A percentile compares a stretch with the other conserved stretches of the same genome.
Evolutionary conservation across 1,139 yeast genomes (phyloP).

Genomic region (Saccharomycopsis hybrid): DNA sequence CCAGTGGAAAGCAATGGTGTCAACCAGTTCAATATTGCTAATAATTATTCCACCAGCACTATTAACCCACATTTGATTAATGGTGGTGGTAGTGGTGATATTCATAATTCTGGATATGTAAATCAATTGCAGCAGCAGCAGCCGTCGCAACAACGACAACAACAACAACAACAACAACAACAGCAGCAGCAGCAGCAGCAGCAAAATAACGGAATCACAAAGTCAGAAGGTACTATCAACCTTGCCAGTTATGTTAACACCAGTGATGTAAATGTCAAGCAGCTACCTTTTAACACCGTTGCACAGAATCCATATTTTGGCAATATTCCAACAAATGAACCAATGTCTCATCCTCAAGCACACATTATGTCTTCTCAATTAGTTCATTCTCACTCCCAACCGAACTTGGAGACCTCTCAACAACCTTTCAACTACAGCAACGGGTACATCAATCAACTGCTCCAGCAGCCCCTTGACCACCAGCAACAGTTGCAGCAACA

Average conservation of each 20-base stretch:
- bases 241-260: constrained; percentile 21
- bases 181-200: background rate
- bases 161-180: constrained; percentile 15
- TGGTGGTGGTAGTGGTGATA: background rate
- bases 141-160: no score
- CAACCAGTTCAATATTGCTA: constrained; percentile 12
- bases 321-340: background rate
- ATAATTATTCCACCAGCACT: background rate
- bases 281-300: background rate
- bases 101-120: background rate
- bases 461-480: background rate
- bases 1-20: constrained; percentile 7
- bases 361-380: background rate
- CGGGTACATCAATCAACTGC: no score
- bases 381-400: constrained; percentile 8
- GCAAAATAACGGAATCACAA: constrained; percentile 22
- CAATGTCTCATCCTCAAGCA: background rate
- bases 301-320: background rate
- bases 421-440: background rate
- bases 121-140: background rate
- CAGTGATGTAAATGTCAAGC: background rate
- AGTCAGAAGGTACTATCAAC: constrained; percentile 26
- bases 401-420: background rate
- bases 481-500: background rate
- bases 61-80: constrained; percentile 3